Evolutionary conservation across 2,329 filamentous ascomycete genomes (phyloP).

Genomic region (Trichoderma guizhouense): DNA sequence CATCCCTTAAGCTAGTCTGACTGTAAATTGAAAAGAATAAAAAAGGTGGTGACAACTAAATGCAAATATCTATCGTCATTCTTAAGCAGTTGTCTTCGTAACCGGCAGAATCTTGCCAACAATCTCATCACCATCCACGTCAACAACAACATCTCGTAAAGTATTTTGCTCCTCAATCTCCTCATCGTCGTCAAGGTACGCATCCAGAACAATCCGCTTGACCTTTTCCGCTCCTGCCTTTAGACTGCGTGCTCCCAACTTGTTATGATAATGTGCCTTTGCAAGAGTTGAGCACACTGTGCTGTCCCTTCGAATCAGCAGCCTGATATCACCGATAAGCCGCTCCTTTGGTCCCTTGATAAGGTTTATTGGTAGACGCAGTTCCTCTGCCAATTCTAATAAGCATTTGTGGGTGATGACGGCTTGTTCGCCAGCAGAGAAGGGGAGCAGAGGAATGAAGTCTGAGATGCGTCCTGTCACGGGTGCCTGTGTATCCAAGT

Average conservation of each 20-base stretch:
- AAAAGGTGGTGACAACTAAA: background rate
- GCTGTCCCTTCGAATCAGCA: background rate
- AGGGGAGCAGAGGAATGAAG: constrained; percentile 13
- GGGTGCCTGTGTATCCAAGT: background rate
- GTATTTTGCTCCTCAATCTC: background rate
- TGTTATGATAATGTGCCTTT: constrained; percentile 2
- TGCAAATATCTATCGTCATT: background rate
- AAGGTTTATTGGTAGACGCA: background rate
- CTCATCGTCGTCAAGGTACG: constrained; percentile 10
- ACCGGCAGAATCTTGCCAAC: background rate
- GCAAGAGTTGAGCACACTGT: background rate
- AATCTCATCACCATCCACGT: constrained; percentile 3
- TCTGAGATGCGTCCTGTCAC: constrained; percentile 15
- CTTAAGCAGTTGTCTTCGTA: too few species aligned
- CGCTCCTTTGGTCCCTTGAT: background rate
- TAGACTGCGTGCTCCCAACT: constrained; percentile 11
- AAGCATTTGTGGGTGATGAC: constrained; percentile 18
- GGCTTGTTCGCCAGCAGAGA: constrained; percentile 13
- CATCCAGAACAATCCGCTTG: constrained; percentile 11
- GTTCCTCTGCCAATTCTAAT: background rate
- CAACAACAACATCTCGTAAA: background rate
- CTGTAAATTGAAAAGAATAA: background rate
- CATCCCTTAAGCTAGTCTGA: background rate
- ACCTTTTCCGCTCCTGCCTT: constrained; percentile 4
- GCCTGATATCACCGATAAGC: constrained; percentile 7